Evolutionary conservation across 2,329 filamentous ascomycete genomes (phyloP), one percentile per base, ranked within the genome.

Genomic region (Epicoccum nigrum): DNA sequence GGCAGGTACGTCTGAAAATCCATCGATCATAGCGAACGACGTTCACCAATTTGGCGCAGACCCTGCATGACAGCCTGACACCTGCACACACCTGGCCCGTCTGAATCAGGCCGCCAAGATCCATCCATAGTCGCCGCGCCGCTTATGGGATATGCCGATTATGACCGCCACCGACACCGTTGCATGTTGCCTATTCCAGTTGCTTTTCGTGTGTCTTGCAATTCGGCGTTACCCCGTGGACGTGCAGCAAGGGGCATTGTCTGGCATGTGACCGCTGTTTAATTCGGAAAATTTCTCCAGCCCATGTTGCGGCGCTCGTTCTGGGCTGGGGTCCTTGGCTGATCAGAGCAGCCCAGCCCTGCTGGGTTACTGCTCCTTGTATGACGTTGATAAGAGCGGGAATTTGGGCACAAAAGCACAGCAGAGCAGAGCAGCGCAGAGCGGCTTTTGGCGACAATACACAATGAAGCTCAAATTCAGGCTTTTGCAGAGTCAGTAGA

Each of bases 21-120:
- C 38, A 25, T 52, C 37, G 49, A 46, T 46, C 38, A 19, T 43
- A 46, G 49, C 38, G 49, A 52, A 52, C 49, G 49, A 52, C 49
- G 49, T 52, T 52, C 49, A 27, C 42, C 32, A 42, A 6, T 38
- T 16, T 38, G 45, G 38, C 41, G 46, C 40, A 15, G 46, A 39
- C 46, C 46, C 46, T 50, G 46, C 46, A 39, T 39, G 23, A 23
- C 6, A n/a, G 40, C 34, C 40, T 35, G 40, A 34, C 46, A 50
- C 28, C 25, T 50, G 17, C 5, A 21, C 12, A 4, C 23, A 25
- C 23, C 28, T 30, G 12, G 28, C 12, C 11, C 23, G 9, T 9
- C 28, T 30, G 12, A 11, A 30, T 30, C 28, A 19, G 23, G 37
- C 17, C 35, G 35, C 35, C 25, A 21, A 9, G 32, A 17, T 19